A percentile compares a stretch with the other conserved stretches of the same genome.
Conservation (phyloP, 495 filamentous ascomycete species). For the Lentithecium fluviatile region DNA sequence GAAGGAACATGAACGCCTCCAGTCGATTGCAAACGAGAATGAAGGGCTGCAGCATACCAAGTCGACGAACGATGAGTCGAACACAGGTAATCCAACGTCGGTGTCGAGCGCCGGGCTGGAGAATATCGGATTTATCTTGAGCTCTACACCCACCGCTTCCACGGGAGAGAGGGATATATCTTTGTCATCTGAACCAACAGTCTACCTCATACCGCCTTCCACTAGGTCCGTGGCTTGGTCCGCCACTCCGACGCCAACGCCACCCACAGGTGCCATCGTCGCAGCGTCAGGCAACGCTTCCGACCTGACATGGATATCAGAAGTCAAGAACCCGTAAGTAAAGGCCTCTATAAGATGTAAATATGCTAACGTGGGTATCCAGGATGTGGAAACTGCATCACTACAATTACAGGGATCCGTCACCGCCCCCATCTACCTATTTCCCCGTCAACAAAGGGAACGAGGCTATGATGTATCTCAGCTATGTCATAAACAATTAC, state of each 20-base stretch:
- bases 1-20: too few relatives aligned
- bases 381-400: slow-evolving; percentile 11
- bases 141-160: too few relatives aligned
- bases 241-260: background rate
- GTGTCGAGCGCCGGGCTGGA: too few relatives aligned
- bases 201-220: too few relatives aligned
- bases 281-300: background rate
- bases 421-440: background rate
- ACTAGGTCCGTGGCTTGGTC: too few relatives aligned
- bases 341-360: background rate
- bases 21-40: too few relatives aligned
- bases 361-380: background rate
- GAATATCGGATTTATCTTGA: too few relatives aligned
- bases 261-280: background rate
- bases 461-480: slow-evolving; percentile 19
- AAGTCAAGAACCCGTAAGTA: background rate
- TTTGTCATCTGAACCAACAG: too few relatives aligned
- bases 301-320: background rate
- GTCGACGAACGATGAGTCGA: too few relatives aligned
- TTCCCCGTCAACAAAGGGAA: slow-evolving; percentile 22
- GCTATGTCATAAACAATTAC: slow-evolving; percentile 14
- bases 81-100: too few relatives aligned
- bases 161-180: too few relatives aligned
- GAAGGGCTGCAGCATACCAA: too few relatives aligned
- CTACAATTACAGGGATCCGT: slow-evolving; percentile 4